Evolutionary conservation across 2,329 filamentous ascomycete genomes (phyloP).

Genomic region (Xylogone sp.): DNA sequence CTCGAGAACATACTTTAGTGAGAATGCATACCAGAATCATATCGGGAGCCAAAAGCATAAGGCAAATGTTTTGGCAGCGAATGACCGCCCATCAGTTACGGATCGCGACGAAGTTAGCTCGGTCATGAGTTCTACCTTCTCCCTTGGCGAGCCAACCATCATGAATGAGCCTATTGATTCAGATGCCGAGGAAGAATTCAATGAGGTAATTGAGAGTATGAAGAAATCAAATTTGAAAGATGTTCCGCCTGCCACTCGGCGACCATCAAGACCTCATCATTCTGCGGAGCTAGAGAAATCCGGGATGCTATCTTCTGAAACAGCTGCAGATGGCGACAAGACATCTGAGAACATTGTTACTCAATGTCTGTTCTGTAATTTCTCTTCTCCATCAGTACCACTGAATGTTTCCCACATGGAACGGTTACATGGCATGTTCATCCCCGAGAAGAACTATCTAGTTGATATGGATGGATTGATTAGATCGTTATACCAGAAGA

Average conservation of each 20-base stretch:
- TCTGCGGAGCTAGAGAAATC: constrained; percentile 15
- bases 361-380: constrained; percentile 88
- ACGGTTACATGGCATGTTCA: constrained; percentile 90
- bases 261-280: constrained; percentile 20
- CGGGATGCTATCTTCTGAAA: constrained; percentile 19
- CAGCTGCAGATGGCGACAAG: constrained; percentile 39
- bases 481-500: constrained; percentile 72
- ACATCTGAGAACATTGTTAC: constrained; percentile 27
- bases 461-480: constrained; percentile 80
- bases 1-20: constrained; percentile 91
- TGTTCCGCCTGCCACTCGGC: constrained; percentile 11
- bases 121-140: constrained; percentile 87
- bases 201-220: constrained; percentile 72
- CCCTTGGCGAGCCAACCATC: constrained; percentile 69
- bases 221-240: constrained; percentile 57
- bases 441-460: constrained; percentile 84
- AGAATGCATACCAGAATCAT: constrained; percentile 94
- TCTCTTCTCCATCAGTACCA: constrained; percentile 69
- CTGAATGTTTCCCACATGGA: constrained; percentile 87
- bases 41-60: constrained; percentile 88
- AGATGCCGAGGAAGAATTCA: constrained; percentile 71
- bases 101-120: constrained; percentile 69
- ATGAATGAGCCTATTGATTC: constrained; percentile 52
- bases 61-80: constrained; percentile 54
- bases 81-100: constrained; percentile 28